These are phyloP conservation scores for Colletotrichum cordylinicola DNA, from an alignment of 2,329 filamentous ascomycete species.

Conservation along the genomic window DNA sequence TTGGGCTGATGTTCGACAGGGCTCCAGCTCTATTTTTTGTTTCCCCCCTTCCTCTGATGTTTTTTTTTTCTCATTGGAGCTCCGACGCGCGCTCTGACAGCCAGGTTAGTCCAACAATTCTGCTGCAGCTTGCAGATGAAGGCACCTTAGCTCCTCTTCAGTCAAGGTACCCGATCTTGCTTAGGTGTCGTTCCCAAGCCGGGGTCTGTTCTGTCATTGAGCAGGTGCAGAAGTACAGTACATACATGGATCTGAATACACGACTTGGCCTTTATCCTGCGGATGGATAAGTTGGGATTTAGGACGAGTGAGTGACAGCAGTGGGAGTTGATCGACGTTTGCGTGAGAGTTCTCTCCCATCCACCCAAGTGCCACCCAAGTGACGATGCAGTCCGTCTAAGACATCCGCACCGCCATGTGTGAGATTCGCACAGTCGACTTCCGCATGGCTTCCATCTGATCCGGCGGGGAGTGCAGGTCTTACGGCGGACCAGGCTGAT, in stretches of 20 bases:
- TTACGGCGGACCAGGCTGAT: not conserved
- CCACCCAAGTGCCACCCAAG: not conserved
- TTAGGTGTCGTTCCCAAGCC: not conserved
- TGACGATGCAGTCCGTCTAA: not conserved
- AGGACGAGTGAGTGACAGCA: not conserved
- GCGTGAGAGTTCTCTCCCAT: not conserved
- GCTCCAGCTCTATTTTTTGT: not conserved
- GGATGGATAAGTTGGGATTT: not conserved
- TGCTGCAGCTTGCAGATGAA: constrained; percentile 5
- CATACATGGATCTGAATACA: not conserved
- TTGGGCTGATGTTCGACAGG: not conserved
- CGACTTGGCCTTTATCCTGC: not conserved
- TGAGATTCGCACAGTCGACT: not conserved
- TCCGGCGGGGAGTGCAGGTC: not conserved
- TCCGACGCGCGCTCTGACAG: constrained; percentile 19
- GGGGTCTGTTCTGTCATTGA: not conserved
- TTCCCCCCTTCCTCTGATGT: not conserved
- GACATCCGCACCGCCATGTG: not conserved
- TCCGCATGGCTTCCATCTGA: not conserved
- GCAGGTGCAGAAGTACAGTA: not conserved
- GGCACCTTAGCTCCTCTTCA: constrained; percentile 4
- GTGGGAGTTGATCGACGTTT: not conserved
- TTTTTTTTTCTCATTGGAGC: not conserved
- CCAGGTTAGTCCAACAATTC: not conserved
- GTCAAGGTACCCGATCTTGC: constrained; percentile 2